These are phyloP conservation scores for Inosperma sp. DNA, from an alignment of 768 basidiomycete genomes.

Conservation along the genomic window DNA sequence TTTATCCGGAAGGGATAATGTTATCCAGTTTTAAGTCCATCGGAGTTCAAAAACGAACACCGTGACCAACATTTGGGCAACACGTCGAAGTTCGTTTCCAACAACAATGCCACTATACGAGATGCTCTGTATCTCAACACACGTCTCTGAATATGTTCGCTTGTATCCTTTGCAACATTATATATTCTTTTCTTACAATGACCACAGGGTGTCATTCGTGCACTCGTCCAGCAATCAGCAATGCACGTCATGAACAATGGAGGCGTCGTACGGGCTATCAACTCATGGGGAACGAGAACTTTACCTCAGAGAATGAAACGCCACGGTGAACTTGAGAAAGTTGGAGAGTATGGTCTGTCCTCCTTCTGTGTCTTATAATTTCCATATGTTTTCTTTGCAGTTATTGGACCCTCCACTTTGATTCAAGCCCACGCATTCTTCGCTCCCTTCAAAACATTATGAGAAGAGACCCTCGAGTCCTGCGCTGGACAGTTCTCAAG, in stretches of 20 bases:
- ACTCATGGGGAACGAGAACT: slow-evolving; percentile 67
- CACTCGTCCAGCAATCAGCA: slow-evolving; percentile 67
- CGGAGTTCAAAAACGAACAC: too few species aligned
- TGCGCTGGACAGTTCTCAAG: slow-evolving; percentile 79
- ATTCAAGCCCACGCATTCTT: slow-evolving; percentile 72
- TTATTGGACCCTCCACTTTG: slow-evolving; percentile 90
- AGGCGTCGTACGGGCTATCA: slow-evolving; percentile 76
- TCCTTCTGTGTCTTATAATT: background rate
- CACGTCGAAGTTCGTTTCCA: too few species aligned
- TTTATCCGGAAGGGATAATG: too few species aligned
- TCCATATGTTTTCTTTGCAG: slow-evolving; percentile 33
- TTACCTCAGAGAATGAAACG: slow-evolving; percentile 73
- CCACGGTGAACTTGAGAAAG: slow-evolving; percentile 48
- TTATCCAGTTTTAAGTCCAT: too few species aligned
- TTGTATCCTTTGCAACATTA: background rate
- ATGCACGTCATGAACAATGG: slow-evolving; percentile 68
- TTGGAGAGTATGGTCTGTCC: slow-evolving; percentile 70
- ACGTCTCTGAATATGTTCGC: slow-evolving; percentile 69
- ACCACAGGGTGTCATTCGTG: slow-evolving; percentile 71
- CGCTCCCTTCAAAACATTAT: slow-evolving; percentile 60
- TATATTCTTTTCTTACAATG: background rate
- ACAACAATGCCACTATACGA: slow-evolving; percentile 88
- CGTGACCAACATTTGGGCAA: too few species aligned
- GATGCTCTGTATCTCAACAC: slow-evolving; percentile 77
- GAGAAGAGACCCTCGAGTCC: slow-evolving; percentile 74